Evolutionary conservation across 2,329 filamentous ascomycete genomes (phyloP).

Genomic region (Penicillium fuscoglaucum): DNA sequence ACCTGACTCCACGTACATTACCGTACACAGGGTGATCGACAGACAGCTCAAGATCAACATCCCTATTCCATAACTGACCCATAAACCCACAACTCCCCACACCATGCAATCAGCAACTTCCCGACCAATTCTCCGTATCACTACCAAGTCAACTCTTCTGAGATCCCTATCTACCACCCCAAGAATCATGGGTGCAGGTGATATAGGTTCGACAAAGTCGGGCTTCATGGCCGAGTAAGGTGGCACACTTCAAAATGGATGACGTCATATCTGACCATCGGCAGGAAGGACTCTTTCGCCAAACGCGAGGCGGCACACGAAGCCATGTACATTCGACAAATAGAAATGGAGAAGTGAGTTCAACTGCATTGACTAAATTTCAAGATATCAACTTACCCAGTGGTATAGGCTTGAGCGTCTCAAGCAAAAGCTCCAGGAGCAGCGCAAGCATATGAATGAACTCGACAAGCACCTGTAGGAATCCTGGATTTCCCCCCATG

Average conservation of each 20-base stretch:
- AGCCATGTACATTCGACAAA: slow-evolving; percentile 18
- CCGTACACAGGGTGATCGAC: background rate
- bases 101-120: slow-evolving; percentile 19
- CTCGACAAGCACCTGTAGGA: slow-evolving; percentile 31
- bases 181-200: slow-evolving; percentile 25
- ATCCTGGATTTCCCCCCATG: background rate
- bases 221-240: slow-evolving; percentile 32
- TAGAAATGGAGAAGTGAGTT: slow-evolving; percentile 27
- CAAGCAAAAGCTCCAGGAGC: slow-evolving; percentile 25
- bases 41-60: background rate
- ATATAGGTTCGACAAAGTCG: slow-evolving; percentile 25
- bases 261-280: slow-evolving; percentile 22
- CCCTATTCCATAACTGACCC: slow-evolving; percentile 1
- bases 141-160: slow-evolving; percentile 1
- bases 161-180: slow-evolving; percentile 23
- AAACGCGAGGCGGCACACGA: slow-evolving; percentile 23
- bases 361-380: background rate
- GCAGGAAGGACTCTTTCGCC: slow-evolving; percentile 25
- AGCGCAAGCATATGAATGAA: slow-evolving; percentile 28
- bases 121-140: slow-evolving; percentile 21
- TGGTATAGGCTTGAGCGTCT: slow-evolving; percentile 20
- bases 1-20: background rate
- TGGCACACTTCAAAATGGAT: slow-evolving; percentile 7
- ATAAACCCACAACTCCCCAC: background rate
- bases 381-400: background rate